Percentiles rank a stretch among this genome's conserved stretches.
Conservation (phyloP, 2,329 filamentous ascomycete genomes). For the Tolypocladium ovalisporum region DNA sequence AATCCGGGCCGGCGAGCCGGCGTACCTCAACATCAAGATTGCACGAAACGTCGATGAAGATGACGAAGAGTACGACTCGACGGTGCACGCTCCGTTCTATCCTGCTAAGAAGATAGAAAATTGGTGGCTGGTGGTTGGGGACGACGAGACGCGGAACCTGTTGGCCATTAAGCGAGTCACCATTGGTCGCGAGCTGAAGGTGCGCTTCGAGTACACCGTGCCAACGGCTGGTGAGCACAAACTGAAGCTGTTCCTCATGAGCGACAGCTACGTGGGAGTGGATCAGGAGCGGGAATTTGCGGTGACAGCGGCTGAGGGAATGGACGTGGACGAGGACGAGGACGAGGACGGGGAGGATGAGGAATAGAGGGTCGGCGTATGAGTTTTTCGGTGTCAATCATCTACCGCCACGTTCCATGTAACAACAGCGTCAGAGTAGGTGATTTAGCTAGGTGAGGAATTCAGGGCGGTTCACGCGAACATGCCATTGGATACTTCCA, state of each 20-base stretch:
- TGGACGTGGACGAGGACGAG: slow-evolving; percentile 88
- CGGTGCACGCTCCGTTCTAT: slow-evolving; percentile 93
- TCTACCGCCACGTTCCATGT: background rate
- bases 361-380: slow-evolving; percentile 8
- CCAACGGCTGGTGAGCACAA: slow-evolving; percentile 75
- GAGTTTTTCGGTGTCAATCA: background rate
- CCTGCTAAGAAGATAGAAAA: slow-evolving; percentile 88
- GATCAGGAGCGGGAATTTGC: slow-evolving; percentile 90
- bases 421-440: background rate
- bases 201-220: slow-evolving; percentile 80
- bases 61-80: slow-evolving; percentile 59
- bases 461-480: background rate
- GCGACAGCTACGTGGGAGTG: slow-evolving; percentile 91
- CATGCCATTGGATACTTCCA: background rate
- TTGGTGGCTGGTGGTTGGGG: slow-evolving; percentile 96
- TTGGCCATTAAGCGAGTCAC: slow-evolving; percentile 93
- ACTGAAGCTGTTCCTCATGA: slow-evolving; percentile 89
- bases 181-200: slow-evolving; percentile 65
- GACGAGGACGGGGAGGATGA: slow-evolving; percentile 55
- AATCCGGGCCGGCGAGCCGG: slow-evolving; percentile 68
- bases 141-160: slow-evolving; percentile 78
- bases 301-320: slow-evolving; percentile 77
- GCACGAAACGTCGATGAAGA: slow-evolving; percentile 71
- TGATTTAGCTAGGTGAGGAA: background rate
- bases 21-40: slow-evolving; percentile 75